These are phyloP conservation scores for Aspergillus sp. DNA, from an alignment of 2,329 filamentous ascomycete species.

Conservation along the genomic window DNA sequence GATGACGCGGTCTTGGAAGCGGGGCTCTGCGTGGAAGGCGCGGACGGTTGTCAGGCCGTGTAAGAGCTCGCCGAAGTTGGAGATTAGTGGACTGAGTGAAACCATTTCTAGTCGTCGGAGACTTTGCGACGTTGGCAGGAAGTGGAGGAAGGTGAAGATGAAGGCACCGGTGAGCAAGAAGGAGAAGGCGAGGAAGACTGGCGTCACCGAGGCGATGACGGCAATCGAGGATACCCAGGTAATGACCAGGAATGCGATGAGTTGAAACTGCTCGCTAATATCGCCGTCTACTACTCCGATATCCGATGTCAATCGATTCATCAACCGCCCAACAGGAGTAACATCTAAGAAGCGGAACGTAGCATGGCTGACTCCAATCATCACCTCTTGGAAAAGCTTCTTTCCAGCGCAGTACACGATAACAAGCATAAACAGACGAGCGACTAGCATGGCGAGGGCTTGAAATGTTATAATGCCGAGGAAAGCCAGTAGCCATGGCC, in stretches of 20 bases:
- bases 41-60: slow-evolving; percentile 86
- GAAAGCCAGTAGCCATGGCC: slow-evolving; percentile 76
- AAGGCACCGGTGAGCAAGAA: slow-evolving; percentile 70
- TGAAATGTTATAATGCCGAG: slow-evolving; percentile 67
- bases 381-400: slow-evolving; percentile 72
- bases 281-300: slow-evolving; percentile 88
- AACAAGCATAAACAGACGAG: slow-evolving; percentile 71
- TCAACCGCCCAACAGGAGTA: slow-evolving; percentile 84
- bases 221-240: slow-evolving; percentile 73
- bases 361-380: slow-evolving; percentile 74
- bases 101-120: slow-evolving; percentile 86
- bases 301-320: slow-evolving; percentile 90
- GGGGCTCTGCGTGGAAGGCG: slow-evolving; percentile 76
- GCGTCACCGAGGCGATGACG: slow-evolving; percentile 80
- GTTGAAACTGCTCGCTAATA: slow-evolving; percentile 74
- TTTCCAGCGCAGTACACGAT: slow-evolving; percentile 81
- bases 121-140: slow-evolving; percentile 81
- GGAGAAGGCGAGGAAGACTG: slow-evolving; percentile 75
- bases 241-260: slow-evolving; percentile 71
- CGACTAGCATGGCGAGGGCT: slow-evolving; percentile 63
- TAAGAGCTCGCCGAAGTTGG: slow-evolving; percentile 86
- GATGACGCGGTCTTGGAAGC: slow-evolving; percentile 81
- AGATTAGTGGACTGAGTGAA: slow-evolving; percentile 84
- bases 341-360: slow-evolving; percentile 91
- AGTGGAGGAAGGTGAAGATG: slow-evolving; percentile 73